phyloP scores from a whole-genome alignment of 2,329 filamentous ascomycete genomes.

The Penicillium capsulatum region DNA sequence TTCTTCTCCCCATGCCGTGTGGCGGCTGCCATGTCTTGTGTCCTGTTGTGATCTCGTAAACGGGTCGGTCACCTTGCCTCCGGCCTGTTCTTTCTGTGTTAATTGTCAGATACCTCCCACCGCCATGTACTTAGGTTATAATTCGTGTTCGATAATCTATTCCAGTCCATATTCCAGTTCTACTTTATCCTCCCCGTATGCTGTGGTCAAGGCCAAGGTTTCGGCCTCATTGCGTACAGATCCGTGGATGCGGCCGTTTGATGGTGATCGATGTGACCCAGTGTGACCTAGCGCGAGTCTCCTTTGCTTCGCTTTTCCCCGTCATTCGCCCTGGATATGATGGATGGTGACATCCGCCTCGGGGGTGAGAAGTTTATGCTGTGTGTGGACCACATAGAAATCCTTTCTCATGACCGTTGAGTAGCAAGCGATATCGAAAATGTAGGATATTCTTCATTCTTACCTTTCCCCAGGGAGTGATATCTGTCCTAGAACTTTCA shows the following conservation, averaged over 20 bases:
- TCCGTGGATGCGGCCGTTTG: neutral
- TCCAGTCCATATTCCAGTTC: neutral
- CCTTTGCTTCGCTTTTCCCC: neutral
- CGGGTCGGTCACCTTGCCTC: conserved; percentile 7
- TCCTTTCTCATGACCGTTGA: no score
- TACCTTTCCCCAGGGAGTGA: no score
- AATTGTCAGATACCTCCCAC: conserved; percentile 34
- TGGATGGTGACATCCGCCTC: conserved; percentile 8
- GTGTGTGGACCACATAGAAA: neutral
- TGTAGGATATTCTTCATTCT: no score
- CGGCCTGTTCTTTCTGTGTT: conserved; percentile 14
- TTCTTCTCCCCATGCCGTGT: conserved; percentile 8
- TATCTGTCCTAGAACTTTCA: no score
- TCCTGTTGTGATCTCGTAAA: conserved; percentile 8
- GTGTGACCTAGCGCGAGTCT: conserved; percentile 10
- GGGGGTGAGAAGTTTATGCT: neutral
- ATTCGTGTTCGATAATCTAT: conserved; percentile 22
- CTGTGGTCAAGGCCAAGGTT: no score
- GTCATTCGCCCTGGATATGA: neutral
- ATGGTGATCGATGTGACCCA: conserved; percentile 9
- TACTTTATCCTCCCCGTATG: no score
- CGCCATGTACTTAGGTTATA: conserved; percentile 29
- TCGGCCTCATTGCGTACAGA: no score
- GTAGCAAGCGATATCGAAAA: no score
- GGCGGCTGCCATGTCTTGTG: conserved; percentile 7